A percentile compares a stretch with the other conserved stretches of the same genome.
phyloP scores from a whole-genome alignment of 2,329 filamentous ascomycete genomes.

The Hyphodiscus sp. region DNA sequence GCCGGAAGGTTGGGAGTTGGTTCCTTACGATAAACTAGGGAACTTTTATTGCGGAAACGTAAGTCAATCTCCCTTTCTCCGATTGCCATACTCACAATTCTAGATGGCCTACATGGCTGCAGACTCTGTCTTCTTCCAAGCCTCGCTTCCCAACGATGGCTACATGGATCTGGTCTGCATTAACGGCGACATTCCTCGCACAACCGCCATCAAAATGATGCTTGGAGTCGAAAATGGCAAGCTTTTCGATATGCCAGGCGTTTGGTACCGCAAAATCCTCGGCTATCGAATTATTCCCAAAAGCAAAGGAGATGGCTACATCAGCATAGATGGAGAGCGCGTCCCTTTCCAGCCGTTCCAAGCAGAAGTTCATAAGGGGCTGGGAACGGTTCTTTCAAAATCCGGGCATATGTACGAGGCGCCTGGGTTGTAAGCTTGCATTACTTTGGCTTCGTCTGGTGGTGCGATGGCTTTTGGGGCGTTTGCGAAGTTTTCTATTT shows the following conservation, averaged over 20 bases:
- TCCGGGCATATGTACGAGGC: slow-evolving; percentile 65
- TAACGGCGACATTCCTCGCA: slow-evolving; percentile 64
- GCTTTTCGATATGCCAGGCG: slow-evolving; percentile 73
- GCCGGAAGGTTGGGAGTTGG: slow-evolving; percentile 68
- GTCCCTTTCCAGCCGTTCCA: slow-evolving; percentile 87
- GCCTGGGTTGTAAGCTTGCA: slow-evolving; percentile 33
- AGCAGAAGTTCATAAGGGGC: slow-evolving; percentile 74
- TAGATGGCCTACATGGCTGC: slow-evolving; percentile 88
- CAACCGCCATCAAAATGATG: slow-evolving; percentile 63
- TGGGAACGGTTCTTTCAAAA: slow-evolving; percentile 81
- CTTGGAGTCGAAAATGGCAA: slow-evolving; percentile 63
- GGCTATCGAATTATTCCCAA: slow-evolving; percentile 80
- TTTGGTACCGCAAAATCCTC: slow-evolving; percentile 78
- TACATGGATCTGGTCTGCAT: slow-evolving; percentile 79
- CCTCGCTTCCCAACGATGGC: slow-evolving; percentile 76
- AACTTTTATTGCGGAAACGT: slow-evolving; percentile 93
- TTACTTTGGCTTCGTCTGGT: slow-evolving; percentile 1
- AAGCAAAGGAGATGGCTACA: slow-evolving; percentile 66
- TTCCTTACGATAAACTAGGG: slow-evolving; percentile 70
- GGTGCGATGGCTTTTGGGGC: slow-evolving; percentile 10
- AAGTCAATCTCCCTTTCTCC: slow-evolving; percentile 28
- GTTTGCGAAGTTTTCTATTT: slow-evolving; percentile 7
- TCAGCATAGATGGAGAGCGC: slow-evolving; percentile 89
- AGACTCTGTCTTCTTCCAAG: slow-evolving; percentile 80
- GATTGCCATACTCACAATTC: background rate